phyloP scores from a whole-genome alignment of 805 yeast genomes.

The Yarrowia alimentaria region DNA sequence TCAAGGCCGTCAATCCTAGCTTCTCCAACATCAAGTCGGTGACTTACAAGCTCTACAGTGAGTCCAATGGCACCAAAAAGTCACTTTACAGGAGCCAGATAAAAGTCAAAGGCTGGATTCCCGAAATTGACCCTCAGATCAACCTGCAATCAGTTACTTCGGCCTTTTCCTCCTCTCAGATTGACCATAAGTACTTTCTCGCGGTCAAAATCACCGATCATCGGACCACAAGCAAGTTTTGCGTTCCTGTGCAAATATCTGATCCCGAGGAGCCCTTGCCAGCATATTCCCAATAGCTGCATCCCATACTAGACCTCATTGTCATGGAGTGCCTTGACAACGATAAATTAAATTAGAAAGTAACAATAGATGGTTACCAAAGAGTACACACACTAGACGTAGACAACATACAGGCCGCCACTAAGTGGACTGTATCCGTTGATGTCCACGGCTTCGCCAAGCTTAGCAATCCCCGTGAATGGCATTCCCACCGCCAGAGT shows the following conservation, averaged over 20 bases:
- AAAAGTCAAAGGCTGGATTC: constrained; percentile 4
- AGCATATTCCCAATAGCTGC: no score
- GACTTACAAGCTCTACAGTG: not conserved
- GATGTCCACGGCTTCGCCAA: not conserved
- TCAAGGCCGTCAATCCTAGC: constrained; percentile 2
- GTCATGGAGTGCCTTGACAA: no score
- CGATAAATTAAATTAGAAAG: no score
- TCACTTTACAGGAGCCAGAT: not conserved
- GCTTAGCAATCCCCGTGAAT: constrained; percentile 1
- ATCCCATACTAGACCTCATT: no score
- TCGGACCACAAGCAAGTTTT: constrained; percentile 5
- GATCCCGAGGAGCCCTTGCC: not conserved
- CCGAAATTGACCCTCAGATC: not conserved
- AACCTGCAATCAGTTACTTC: not conserved
- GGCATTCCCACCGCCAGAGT: constrained; percentile 32
- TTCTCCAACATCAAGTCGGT: constrained; percentile 10
- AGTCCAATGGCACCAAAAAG: no score
- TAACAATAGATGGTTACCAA: no score
- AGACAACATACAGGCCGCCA: constrained; percentile 1
- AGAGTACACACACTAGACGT: no score
- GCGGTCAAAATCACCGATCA: not conserved
- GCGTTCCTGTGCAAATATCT: not conserved
- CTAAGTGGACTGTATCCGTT: not conserved
- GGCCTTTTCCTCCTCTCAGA: no score
- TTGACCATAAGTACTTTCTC: not conserved